Percentiles rank a stretch among this genome's conserved stretches.
Evolutionary conservation across 176 grass and related monocot genomes (phyloP).

Genomic region (Oryza rufipogon): DNA sequence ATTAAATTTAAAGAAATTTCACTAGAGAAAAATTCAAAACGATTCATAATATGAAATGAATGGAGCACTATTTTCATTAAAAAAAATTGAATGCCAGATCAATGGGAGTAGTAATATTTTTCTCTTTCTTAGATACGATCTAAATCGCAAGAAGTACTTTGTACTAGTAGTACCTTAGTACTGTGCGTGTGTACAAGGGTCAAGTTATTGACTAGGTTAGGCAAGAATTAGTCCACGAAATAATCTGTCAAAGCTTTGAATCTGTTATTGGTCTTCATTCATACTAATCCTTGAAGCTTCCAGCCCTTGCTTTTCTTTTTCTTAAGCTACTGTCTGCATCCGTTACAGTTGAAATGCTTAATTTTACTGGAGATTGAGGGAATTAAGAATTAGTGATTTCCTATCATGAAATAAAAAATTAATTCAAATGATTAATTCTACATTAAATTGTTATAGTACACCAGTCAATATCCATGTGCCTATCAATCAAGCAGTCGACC

Average conservation of each 20-base stretch:
- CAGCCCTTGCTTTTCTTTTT: neutral
- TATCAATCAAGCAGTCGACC: neutral
- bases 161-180: neutral
- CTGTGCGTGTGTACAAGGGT: neutral
- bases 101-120: too few species aligned
- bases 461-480: neutral
- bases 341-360: neutral
- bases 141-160: neutral
- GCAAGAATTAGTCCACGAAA: neutral
- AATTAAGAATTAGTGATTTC: neutral
- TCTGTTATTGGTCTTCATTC: neutral
- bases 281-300: neutral
- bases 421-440: neutral
- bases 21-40: too few species aligned
- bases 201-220: neutral
- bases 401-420: neutral
- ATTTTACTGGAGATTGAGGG: neutral
- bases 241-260: neutral
- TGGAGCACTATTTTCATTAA: too few species aligned
- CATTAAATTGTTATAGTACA: neutral
- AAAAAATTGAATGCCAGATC: too few species aligned
- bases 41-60: too few species aligned
- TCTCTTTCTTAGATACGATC: too few species aligned
- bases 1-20: too few species aligned
- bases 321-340: neutral